These are phyloP conservation scores for Wickerhamiella occidentalis DNA, from an alignment of 805 yeast species.

Conservation along the genomic window DNA sequence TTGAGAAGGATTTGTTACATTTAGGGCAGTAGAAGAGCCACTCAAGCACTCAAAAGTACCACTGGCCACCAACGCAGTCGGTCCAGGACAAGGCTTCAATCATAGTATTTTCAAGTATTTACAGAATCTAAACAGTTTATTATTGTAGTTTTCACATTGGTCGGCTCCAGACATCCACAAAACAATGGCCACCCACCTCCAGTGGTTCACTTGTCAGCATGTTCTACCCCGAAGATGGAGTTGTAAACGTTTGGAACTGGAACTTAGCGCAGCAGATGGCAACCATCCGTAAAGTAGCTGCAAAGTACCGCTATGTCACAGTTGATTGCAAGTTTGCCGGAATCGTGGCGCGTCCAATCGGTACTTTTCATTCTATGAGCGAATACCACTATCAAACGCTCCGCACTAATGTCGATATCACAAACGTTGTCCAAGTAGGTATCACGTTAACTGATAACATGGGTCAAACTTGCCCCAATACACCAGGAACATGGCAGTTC, in stretches of 20 bases:
- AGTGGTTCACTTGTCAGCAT: constrained; percentile 4
- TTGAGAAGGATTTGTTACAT: no score
- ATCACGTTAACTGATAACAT: constrained; percentile 56
- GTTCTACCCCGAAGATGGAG: constrained; percentile 12
- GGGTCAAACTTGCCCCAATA: constrained; percentile 57
- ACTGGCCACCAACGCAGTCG: no score
- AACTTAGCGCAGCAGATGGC: constrained; percentile 33
- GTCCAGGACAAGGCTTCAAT: no score
- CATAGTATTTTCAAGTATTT: no score
- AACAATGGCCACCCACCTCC: background rate
- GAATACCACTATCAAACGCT: constrained; percentile 95
- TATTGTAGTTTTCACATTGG: no score
- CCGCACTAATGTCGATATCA: constrained; percentile 78
- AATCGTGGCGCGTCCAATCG: constrained; percentile 89
- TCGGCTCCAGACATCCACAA: background rate
- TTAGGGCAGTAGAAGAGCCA: no score
- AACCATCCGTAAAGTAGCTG: constrained; percentile 28
- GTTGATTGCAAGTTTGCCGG: constrained; percentile 94
- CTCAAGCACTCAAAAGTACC: no score
- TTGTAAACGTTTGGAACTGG: constrained; percentile 33
- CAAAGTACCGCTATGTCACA: constrained; percentile 30
- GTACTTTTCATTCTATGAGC: constrained; percentile 73
- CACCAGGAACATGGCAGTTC: constrained; percentile 88
- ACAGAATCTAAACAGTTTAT: no score
- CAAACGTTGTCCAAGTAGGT: constrained; percentile 78